Evolutionary conservation across 1,139 yeast species (phyloP), one percentile per base, ranked within the genome.

Genomic region (Scheffersomyces segobiensis): DNA sequence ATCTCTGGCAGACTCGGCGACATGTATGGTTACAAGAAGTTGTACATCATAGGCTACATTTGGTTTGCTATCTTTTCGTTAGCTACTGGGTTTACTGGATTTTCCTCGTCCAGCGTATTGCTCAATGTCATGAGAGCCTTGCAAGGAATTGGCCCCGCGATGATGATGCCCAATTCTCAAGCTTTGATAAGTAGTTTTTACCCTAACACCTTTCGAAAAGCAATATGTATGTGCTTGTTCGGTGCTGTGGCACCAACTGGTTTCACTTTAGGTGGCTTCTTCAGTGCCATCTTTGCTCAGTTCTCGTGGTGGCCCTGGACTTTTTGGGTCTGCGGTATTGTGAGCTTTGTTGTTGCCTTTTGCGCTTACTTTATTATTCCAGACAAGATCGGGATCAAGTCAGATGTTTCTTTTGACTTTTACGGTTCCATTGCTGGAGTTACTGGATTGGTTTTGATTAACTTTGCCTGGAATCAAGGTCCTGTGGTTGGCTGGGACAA

Each of bases 1-100:
- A 73, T 83, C 3, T 81, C 87, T 1, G 92, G 92, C 12, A 78
- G 87, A 53, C 65, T 87, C 22, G 91, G 91, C n/a, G 91, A 87
- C 66, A 69, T 85, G 62, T 79, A 76, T 64, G 92, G 91, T 3
- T 85, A 86, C 64, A 85, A 85, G 63, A 67, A 59, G 49, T 63
- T 85, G 58, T 82, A 78, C 63, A 56, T 85, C 1, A 57, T 76
- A 5, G 89, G 90, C 0, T 85, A 77, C 60, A 53, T 69, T 1
- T 79, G 86, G 82, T 72, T 78, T 49, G 74, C 81, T 0, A 52
- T 87, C 0, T 82, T 85, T 80, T 78, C 87, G 3, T 63, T 86
- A 52, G 63, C 85, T 3, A 73, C 80, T 3, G 91, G 91, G 0
- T 71, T 86, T 53, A 67, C 86, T 17, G 76, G 69, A 2, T 86